Evolutionary conservation across 371 early-diverging fungal genomes (phyloP).

Genomic region (Phascolomyces articulosus): DNA sequence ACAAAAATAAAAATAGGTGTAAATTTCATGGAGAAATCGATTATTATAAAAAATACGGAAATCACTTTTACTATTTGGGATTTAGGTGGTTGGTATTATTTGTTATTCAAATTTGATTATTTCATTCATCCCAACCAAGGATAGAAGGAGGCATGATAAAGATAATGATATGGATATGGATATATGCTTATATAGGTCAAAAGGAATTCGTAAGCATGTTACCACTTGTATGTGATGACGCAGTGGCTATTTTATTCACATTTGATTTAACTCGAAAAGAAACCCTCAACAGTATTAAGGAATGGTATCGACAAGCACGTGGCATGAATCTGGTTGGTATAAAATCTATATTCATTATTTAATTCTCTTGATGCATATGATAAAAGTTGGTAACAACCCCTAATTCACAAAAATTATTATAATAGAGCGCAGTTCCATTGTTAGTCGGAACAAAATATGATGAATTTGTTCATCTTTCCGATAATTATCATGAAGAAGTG

Average conservation of each 20-base stretch:
- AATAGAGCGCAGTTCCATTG: constrained; percentile 89
- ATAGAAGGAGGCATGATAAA: no score
- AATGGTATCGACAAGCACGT: constrained; percentile 96
- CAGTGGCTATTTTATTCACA: constrained; percentile 94
- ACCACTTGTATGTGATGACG: constrained; percentile 95
- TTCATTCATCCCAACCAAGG: no score
- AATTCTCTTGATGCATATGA: no score
- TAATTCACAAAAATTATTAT: neutral
- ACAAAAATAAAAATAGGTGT: constrained; percentile 87
- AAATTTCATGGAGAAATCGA: constrained; percentile 98
- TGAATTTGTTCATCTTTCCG: constrained; percentile 80
- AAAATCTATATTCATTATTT: neutral
- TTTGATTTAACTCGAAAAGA: constrained; percentile 94
- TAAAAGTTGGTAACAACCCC: no score
- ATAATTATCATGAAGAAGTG: constrained; percentile 90
- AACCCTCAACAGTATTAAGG: constrained; percentile 91
- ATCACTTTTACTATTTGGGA: constrained; percentile 99
- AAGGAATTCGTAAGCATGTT: constrained; percentile 97
- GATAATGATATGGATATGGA: neutral
- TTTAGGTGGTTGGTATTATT: constrained; percentile 91
- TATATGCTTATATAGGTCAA: no score
- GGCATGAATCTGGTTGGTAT: constrained; percentile 92
- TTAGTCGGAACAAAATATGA: constrained; percentile 98
- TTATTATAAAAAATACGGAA: constrained; percentile 86
- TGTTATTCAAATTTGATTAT: no score